Evolutionary conservation across 495 filamentous ascomycete genomes (phyloP), one percentile per base, ranked within the genome.

Genomic region (Tuber borchii): DNA sequence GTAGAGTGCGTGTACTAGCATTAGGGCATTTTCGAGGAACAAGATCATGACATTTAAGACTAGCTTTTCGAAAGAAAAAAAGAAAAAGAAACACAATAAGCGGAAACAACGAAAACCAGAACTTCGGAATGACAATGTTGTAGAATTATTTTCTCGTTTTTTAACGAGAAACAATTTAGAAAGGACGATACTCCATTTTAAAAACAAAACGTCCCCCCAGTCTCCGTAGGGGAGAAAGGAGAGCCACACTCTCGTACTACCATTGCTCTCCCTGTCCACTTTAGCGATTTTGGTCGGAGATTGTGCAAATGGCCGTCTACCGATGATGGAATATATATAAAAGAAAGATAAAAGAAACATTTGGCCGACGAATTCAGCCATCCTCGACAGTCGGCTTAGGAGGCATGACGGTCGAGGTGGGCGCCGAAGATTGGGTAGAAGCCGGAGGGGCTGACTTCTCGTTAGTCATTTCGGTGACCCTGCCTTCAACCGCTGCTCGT

Each of bases 341-440:
- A 43, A 43, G 0, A 43, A n/a, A 10, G 9, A 10, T 6, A n/a
- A 10, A 56, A 56, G n/a, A 8, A 31, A 65, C 4, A 19, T 14
- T 5, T 65, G 26, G 56, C 5, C 26, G 4, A 65, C 14, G 14
- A 26, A 3, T 72, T 77, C 40, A 81, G 71, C 79, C 79, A 31
- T 81, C 79, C 69, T 81, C 79, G 31, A 81, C 79, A 17, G 78
- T 79, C 31, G 78, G 78, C 51, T 81, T 81, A 7, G 79, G 79
- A 3, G 74, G 78, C 31, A 61, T 48, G 77, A 69, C 70, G 20
- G 78, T 71, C 0, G 70, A 75, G 12, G 79, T 71, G 37, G 78
- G 69, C 6, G 78, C 78, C 69, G 79, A n/a, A 34, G 74, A 26
- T 12, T 65, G 31, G 45, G 26, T 14, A 20, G 45, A 45, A 43